Evolutionary conservation across 805 yeast genomes (phyloP).

Genomic region (Ogataea angusta): DNA sequence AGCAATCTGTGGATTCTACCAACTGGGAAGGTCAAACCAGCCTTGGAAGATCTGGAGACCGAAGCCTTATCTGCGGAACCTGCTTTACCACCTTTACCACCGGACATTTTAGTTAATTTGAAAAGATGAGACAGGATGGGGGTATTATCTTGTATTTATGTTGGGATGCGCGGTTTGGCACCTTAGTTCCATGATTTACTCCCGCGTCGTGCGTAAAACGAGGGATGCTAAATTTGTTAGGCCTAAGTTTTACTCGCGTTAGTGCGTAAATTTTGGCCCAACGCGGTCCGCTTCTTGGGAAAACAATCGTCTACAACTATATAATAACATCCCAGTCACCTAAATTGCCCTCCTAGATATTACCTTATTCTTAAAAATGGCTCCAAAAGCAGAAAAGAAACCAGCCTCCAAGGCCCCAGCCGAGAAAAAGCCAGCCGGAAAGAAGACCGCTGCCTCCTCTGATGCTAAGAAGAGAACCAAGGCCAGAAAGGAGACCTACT

Average conservation of each 20-base stretch:
- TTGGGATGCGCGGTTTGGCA: conserved; percentile 1
- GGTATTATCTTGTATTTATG: conserved; percentile 12
- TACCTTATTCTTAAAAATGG: conserved; percentile 42
- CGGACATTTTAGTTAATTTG: conserved; percentile 41
- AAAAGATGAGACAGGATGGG: conserved; percentile 9
- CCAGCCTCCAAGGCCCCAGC: conserved; percentile 97
- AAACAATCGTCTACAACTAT: conserved; percentile 5
- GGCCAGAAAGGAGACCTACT: conserved; percentile 97
- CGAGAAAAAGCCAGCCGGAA: conserved; percentile 89
- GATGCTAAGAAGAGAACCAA: conserved; percentile 89
- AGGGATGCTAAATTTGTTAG: conserved; percentile 1
- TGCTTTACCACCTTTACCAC: conserved; percentile 91
- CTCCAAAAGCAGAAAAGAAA: conserved; percentile 60
- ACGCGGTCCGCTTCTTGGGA: conserved; percentile 4
- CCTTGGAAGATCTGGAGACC: conserved; percentile 97
- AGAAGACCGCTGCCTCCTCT: conserved; percentile 80
- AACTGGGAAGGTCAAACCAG: conserved; percentile 98
- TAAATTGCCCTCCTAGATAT: conserved; percentile 3
- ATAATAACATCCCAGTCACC: conserved; percentile 7
- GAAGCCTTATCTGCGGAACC: conserved; percentile 93
- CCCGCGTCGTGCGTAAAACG: conserved; percentile 9
- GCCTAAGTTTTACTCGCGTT: conserved; percentile 9
- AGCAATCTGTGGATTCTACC: conserved; percentile 98
- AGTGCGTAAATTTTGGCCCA: conserved; percentile 8
- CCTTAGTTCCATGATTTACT: conserved; percentile 8